phyloP scores from a whole-genome alignment of 805 yeast species.

The Blastobotrys chiropterorum region DNA sequence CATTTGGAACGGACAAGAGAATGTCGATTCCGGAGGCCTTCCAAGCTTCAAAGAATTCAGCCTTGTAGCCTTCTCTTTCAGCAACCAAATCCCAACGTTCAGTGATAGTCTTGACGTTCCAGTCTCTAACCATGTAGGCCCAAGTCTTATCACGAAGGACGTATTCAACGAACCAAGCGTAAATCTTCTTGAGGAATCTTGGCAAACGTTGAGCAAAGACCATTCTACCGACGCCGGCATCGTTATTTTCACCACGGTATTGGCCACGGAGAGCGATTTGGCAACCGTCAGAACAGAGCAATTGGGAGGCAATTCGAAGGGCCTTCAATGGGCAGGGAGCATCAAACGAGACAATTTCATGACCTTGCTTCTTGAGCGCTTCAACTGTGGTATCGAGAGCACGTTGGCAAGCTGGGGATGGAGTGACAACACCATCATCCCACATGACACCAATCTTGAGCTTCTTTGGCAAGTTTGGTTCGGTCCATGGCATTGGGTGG shows the following conservation, averaged over 20 bases:
- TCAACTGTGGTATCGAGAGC: conserved; percentile 36
- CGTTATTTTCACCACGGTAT: conserved; percentile 31
- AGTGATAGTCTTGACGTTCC: conserved; percentile 30
- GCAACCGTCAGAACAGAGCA: conserved; percentile 33
- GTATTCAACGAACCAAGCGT: conserved; percentile 31
- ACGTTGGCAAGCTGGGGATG: conserved; percentile 43
- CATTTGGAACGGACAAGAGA: conserved; percentile 36
- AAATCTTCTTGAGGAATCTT: conserved; percentile 29
- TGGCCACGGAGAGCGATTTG: conserved; percentile 23
- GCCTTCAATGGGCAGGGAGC: conserved; percentile 52
- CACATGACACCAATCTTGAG: conserved; percentile 44
- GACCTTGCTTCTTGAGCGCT: conserved; percentile 40
- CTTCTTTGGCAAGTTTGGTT: conserved; percentile 33
- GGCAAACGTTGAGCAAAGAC: conserved; percentile 30
- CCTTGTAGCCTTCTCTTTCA: conserved; percentile 33
- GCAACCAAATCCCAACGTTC: conserved; percentile 33
- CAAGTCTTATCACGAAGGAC: conserved; percentile 32
- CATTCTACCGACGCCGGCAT: conserved; percentile 33
- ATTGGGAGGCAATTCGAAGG: conserved; percentile 47
- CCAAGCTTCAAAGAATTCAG: conserved; percentile 31
- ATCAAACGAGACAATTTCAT: conserved; percentile 39
- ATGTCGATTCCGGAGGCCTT: conserved; percentile 34
- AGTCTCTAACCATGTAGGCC: conserved; percentile 34
- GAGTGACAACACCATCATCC: conserved; percentile 45
- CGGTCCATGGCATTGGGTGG: conserved; percentile 47